A percentile compares a stretch with the other conserved stretches of the same genome.
phyloP scores from a whole-genome alignment of 2,329 filamentous ascomycete genomes.

The Pyrenophora tritici-repentis region DNA sequence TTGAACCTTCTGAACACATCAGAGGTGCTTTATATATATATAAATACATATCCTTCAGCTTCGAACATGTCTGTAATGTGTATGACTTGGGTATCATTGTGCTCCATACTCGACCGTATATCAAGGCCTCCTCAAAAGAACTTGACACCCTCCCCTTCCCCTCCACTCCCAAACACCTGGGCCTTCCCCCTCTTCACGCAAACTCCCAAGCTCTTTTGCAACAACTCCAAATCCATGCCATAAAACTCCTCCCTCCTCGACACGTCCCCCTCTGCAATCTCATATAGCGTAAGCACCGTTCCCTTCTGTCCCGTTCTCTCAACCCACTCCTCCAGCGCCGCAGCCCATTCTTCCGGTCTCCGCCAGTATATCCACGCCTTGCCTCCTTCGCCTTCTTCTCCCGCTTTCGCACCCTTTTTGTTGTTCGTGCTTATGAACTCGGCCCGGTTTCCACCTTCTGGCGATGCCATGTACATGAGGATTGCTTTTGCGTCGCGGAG shows the following conservation, averaged over 20 bases:
- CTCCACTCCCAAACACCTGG: conserved; percentile 86
- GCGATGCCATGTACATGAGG: conserved; percentile 60
- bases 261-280: conserved; percentile 84
- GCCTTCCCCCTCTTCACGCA: conserved; percentile 90
- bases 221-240: conserved; percentile 82
- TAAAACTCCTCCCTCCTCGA: conserved; percentile 73
- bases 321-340: conserved; percentile 74
- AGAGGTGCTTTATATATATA: too few relatives aligned
- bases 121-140: conserved; percentile 65
- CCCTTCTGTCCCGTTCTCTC: conserved; percentile 89
- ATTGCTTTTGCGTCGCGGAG: conserved; percentile 59
- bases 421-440: conserved; percentile 63
- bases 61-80: too few relatives aligned
- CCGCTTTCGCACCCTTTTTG: conserved; percentile 26
- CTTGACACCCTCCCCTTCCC: conserved; percentile 79
- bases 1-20: too few relatives aligned
- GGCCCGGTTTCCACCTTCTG: conserved; percentile 59
- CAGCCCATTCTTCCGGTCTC: conserved; percentile 88
- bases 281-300: conserved; percentile 87
- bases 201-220: conserved; percentile 77
- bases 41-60: too few relatives aligned
- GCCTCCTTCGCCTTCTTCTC: conserved; percentile 39
- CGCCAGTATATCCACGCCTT: conserved; percentile 79
- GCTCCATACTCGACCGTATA: too few relatives aligned
- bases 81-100: too few relatives aligned